A percentile compares a stretch with the other conserved stretches of the same genome.
Evolutionary conservation across 2,329 filamentous ascomycete species (phyloP).

Genomic region (Catunica adiposa): DNA sequence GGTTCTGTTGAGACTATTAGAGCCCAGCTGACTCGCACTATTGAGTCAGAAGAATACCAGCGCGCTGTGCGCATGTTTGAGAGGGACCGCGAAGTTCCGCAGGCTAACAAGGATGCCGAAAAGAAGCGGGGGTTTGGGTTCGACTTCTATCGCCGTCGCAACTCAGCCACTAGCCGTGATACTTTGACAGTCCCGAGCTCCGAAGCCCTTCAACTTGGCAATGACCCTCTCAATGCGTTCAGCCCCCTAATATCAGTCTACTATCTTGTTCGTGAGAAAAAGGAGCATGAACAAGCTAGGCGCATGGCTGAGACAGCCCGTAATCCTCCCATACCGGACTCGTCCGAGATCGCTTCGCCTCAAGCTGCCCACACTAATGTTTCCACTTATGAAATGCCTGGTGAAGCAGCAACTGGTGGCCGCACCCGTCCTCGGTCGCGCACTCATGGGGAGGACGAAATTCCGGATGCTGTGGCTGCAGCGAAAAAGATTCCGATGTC

Average conservation of each 20-base stretch:
- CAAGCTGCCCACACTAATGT: conserved; percentile 81
- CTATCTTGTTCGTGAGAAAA: conserved; percentile 88
- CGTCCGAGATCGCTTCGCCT: conserved; percentile 60
- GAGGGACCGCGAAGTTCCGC: conserved; percentile 46
- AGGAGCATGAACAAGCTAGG: conserved; percentile 51
- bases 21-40: conserved; percentile 62
- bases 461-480: conserved; percentile 43
- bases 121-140: conserved; percentile 78
- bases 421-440: conserved; percentile 70
- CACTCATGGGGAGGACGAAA: conserved; percentile 89
- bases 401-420: conserved; percentile 72
- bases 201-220: conserved; percentile 66
- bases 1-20: conserved; percentile 72
- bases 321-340: conserved; percentile 25
- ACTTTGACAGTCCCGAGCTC: conserved; percentile 70
- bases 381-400: conserved; percentile 69
- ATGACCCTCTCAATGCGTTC: conserved; percentile 83
- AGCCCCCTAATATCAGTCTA: conserved; percentile 87
- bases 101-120: conserved; percentile 47
- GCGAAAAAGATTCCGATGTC: conserved; percentile 11
- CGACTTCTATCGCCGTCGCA: conserved; percentile 91
- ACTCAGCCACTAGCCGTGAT: conserved; percentile 76
- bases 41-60: conserved; percentile 90
- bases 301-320: neutral
- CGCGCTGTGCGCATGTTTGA: conserved; percentile 57